Evolutionary conservation across 1,284 basidiomycete genomes (phyloP).

Genomic region (Volvariella volvacea): DNA sequence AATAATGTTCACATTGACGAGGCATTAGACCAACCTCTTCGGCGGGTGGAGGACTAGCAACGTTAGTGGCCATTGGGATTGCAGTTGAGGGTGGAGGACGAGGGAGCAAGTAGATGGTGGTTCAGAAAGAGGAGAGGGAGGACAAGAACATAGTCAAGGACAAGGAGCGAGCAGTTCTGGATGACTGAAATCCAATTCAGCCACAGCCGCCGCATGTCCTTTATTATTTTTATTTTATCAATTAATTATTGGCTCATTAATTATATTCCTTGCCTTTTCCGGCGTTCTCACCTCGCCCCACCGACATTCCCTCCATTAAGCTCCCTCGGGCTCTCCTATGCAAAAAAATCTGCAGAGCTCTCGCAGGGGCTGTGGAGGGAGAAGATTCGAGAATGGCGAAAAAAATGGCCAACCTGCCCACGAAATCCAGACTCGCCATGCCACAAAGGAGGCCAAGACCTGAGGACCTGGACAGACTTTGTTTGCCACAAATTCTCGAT

Average conservation of each 20-base stretch:
- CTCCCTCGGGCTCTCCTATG: slow-evolving; percentile 7
- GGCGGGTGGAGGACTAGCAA: too few relatives aligned
- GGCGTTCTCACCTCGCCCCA: background rate
- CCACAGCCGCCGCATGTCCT: background rate
- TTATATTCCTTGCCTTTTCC: background rate
- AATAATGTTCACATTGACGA: background rate
- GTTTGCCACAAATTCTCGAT: too few relatives aligned
- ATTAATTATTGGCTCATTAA: too few relatives aligned
- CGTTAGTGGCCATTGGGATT: background rate
- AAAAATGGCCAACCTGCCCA: too few relatives aligned
- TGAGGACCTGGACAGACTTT: too few relatives aligned
- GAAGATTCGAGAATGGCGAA: too few relatives aligned
- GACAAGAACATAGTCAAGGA: too few relatives aligned
- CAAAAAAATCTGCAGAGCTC: too few relatives aligned
- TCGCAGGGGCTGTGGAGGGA: too few relatives aligned
- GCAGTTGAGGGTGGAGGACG: background rate
- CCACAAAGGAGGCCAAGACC: too few relatives aligned
- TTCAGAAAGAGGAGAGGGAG: background rate
- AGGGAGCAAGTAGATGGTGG: background rate
- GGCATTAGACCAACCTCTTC: background rate
- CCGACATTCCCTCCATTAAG: background rate
- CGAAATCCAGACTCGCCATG: too few relatives aligned
- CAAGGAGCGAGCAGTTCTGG: background rate
- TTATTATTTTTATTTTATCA: too few relatives aligned
- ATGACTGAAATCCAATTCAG: slow-evolving; percentile 1